Evolutionary conservation across 352 stramenopile species (phyloP), one percentile per base, ranked within the genome.

Genomic region (Globisporangium camurandrum): DNA sequence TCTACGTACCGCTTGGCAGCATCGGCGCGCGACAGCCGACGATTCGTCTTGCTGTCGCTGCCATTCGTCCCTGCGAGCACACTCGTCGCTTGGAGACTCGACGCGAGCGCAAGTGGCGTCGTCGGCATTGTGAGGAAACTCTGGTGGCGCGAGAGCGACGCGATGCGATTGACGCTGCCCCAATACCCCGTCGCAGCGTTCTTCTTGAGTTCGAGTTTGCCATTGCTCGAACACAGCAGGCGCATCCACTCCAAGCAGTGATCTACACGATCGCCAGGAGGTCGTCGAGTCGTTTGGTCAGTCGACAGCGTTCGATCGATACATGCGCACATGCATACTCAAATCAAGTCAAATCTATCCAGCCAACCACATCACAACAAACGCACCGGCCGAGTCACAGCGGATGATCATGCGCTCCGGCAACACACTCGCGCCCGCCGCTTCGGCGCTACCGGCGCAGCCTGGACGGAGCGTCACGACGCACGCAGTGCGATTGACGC

Each of bases 161-260:
- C 81, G 45, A 94, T 81, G 39, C 83, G 78, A 57, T 94, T 92
- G 24, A 94, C 76, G 52, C 80, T 94, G 11, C 83, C 83, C 80
- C 80, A 94, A 42, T 77, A 70, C 1, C 83, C 83, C 0, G 80
- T 94, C 4, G 83, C 80, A 3, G 83, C 83, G 44, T 92, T 94
- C 62, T 91, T 91, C 64, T 92, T 92, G 47, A 94, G 76, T 46
- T 92, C 83, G 8, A 94, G 59, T 60, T 92, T 94, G 55, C 78
- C 75, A 55, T 94, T 92, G 56, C 68, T 88, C 17, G 67, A 75
- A 52, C 83, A 94, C 11, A 94, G 57, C 50, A 94, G 51, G 6
- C 83, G 80, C 83, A 94, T 94, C 83, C 81, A 92, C 57, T 94
- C 78, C 37, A 92, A 63, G 26, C 83, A 92, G 51, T 91, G 75